phyloP scores from a whole-genome alignment of 148 eudicot genomes.

The Salicornia ramosissima region DNA sequence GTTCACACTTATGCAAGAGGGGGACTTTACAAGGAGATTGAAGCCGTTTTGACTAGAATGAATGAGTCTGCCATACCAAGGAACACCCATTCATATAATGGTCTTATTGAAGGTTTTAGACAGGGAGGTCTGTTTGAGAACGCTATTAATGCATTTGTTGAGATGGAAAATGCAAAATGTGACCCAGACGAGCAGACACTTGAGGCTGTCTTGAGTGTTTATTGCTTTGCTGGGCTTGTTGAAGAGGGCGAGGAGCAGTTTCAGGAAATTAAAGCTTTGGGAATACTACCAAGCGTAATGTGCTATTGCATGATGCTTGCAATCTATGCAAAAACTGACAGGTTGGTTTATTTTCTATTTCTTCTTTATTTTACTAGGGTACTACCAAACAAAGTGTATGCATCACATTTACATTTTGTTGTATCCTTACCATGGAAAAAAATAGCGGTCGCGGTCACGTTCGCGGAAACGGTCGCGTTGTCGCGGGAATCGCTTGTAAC shows the following conservation, averaged over 20 bases:
- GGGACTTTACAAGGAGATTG: conserved; percentile 82
- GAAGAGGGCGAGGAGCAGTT: conserved; percentile 91
- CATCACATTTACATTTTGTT: not conserved
- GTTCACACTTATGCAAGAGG: conserved; percentile 76
- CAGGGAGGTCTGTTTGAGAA: conserved; percentile 89
- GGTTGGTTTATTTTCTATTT: conserved; percentile 39
- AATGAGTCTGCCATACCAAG: conserved; percentile 43
- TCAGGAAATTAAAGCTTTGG: conserved; percentile 75
- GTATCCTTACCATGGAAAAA: too few relatives aligned
- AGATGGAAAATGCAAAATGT: conserved; percentile 76
- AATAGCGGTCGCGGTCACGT: too few relatives aligned
- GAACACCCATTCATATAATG: conserved; percentile 59
- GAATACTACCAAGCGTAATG: conserved; percentile 78
- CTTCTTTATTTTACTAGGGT: not conserved
- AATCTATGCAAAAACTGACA: conserved; percentile 71
- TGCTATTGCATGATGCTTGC: conserved; percentile 97
- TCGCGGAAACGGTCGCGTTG: too few relatives aligned
- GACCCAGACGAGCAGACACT: conserved; percentile 86
- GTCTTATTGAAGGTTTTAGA: conserved; percentile 79
- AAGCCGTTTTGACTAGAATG: conserved; percentile 61
- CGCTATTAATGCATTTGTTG: conserved; percentile 79
- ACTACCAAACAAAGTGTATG: not conserved
- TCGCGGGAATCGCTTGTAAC: too few relatives aligned
- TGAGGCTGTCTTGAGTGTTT: conserved; percentile 85
- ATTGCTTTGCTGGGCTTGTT: conserved; percentile 82